These are phyloP conservation scores for Lodderomyces metapsilosis DNA, from an alignment of 1,139 yeast genomes.

Conservation along the genomic window DNA sequence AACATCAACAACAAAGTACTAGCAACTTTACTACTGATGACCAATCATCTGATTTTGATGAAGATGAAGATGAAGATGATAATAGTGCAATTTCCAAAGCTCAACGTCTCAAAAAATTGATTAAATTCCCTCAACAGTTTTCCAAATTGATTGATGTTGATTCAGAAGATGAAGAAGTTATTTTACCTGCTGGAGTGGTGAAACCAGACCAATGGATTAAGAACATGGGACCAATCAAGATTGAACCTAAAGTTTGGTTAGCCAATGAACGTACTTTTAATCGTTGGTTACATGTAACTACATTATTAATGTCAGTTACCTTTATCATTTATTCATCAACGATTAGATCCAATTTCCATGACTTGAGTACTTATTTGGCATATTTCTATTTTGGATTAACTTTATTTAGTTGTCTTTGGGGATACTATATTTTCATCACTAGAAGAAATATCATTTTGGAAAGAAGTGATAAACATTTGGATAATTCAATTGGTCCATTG, in stretches of 20 bases:
- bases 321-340: slow-evolving; percentile 84
- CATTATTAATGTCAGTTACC: slow-evolving; percentile 81
- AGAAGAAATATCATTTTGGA: slow-evolving; percentile 73
- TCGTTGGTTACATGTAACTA: slow-evolving; percentile 93
- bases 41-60: slow-evolving; percentile 20
- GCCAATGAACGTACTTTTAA: slow-evolving; percentile 97
- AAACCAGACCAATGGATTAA: slow-evolving; percentile 79
- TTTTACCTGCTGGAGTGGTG: slow-evolving; percentile 83
- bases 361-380: slow-evolving; percentile 64
- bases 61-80: slow-evolving; percentile 43
- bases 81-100: slow-evolving; percentile 35
- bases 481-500: slow-evolving; percentile 86
- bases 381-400: slow-evolving; percentile 79
- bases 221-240: slow-evolving; percentile 87
- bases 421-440: slow-evolving; percentile 70
- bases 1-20: slow-evolving; percentile 3
- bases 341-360: slow-evolving; percentile 54
- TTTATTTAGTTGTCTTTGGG: slow-evolving; percentile 84
- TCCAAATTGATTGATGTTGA: slow-evolving; percentile 59
- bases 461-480: slow-evolving; percentile 85
- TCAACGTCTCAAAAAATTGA: slow-evolving; percentile 21
- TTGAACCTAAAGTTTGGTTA: slow-evolving; percentile 97
- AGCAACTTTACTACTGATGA: slow-evolving; percentile 14
- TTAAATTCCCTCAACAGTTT: slow-evolving; percentile 30
- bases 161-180: slow-evolving; percentile 82